These are phyloP conservation scores for Kodamaea jinghongensis DNA, from an alignment of 805 yeast genomes.

Conservation along the genomic window DNA sequence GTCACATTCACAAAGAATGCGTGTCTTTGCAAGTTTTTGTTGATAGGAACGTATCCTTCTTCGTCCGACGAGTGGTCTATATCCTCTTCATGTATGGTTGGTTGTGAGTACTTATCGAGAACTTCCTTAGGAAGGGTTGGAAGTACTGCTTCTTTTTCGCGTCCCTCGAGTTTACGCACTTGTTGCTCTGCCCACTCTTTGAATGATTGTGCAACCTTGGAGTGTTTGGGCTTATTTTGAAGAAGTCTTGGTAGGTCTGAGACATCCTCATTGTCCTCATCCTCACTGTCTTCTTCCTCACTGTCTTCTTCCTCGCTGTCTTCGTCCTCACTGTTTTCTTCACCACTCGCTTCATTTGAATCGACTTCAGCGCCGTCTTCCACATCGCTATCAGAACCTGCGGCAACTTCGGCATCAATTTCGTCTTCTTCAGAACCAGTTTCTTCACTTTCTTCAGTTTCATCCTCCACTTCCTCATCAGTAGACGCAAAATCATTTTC, in stretches of 20 bases:
- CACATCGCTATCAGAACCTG: constrained; percentile 23
- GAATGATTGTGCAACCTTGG: constrained; percentile 53
- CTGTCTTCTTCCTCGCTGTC: constrained; percentile 14
- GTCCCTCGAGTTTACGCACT: constrained; percentile 61
- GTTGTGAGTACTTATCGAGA: constrained; percentile 44
- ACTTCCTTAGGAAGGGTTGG: constrained; percentile 48
- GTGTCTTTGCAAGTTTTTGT: constrained; percentile 51
- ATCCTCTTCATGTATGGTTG: constrained; percentile 67
- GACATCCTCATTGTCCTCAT: constrained; percentile 28
- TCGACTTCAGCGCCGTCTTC: constrained; percentile 13
- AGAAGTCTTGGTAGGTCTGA: constrained; percentile 31
- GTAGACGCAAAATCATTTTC: constrained; percentile 56
- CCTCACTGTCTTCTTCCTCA: constrained; percentile 26
- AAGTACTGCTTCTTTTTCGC: constrained; percentile 41
- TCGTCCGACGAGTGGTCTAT: constrained; percentile 65
- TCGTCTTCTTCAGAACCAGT: constrained; percentile 21
- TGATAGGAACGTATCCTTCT: constrained; percentile 56
- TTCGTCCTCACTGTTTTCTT: constrained; percentile 18
- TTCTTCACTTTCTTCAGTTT: constrained; percentile 14
- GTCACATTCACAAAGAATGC: constrained; percentile 67
- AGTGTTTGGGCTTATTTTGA: constrained; percentile 44
- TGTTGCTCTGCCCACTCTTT: constrained; percentile 86
- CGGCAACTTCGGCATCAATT: constrained; percentile 24
- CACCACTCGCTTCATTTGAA: constrained; percentile 15
- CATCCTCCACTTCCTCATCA: constrained; percentile 25